A percentile compares a stretch with the other conserved stretches of the same genome.
These are phyloP conservation scores for Claviceps africana DNA, from an alignment of 2,329 filamentous ascomycete species.

Conservation along the genomic window DNA sequence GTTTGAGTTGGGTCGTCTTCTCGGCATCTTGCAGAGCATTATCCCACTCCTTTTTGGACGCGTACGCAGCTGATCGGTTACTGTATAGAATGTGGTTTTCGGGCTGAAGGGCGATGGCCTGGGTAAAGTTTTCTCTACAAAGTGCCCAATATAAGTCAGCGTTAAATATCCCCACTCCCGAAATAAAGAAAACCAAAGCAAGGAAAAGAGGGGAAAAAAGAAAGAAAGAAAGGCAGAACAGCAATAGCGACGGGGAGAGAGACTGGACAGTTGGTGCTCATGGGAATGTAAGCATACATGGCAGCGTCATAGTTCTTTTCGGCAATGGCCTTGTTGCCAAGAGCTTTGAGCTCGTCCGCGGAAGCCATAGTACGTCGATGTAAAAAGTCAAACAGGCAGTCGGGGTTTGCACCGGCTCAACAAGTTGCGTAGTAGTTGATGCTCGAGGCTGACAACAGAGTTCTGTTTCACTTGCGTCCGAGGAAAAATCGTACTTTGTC, in stretches of 20 bases:
- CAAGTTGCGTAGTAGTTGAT: neutral
- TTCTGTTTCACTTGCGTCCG: neutral
- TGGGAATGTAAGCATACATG: constrained; percentile 49
- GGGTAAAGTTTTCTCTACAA: constrained; percentile 75
- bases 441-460: neutral
- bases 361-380: constrained; percentile 33
- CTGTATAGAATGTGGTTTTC: constrained; percentile 95
- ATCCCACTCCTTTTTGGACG: constrained; percentile 79
- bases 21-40: constrained; percentile 77
- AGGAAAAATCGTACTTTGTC: neutral
- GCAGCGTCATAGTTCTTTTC: constrained; percentile 95
- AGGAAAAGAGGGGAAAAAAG: neutral
- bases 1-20: constrained; percentile 89
- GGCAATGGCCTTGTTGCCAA: constrained; percentile 96
- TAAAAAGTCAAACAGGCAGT: constrained; percentile 4
- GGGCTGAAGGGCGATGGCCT: constrained; percentile 80
- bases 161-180: neutral
- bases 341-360: constrained; percentile 77
- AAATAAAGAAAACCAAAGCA: neutral
- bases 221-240: neutral
- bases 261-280: neutral
- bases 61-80: constrained; percentile 79
- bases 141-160: neutral
- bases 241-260: no score
- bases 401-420: neutral